Percentiles rank a stretch among this genome's conserved stretches.
phyloP scores from a whole-genome alignment of 306 rosid genomes.

The Rosa lucieae region DNA sequence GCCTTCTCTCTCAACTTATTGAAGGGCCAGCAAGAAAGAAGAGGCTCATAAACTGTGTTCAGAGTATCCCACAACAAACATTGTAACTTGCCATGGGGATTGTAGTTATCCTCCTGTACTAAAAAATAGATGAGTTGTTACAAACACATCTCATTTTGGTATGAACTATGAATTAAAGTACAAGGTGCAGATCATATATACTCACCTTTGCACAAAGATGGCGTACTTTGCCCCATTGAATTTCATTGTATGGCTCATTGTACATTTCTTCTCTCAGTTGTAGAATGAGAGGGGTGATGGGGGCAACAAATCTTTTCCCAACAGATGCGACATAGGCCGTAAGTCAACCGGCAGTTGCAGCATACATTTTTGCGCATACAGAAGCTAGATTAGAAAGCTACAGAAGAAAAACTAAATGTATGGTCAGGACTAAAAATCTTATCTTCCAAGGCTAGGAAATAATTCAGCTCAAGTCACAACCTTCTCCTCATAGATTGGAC shows the following conservation, averaged over 20 bases:
- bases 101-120: conserved; percentile 27
- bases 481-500: background rate
- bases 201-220: conserved; percentile 57
- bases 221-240: conserved; percentile 57
- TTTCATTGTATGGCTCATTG: conserved; percentile 40
- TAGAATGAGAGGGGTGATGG: conserved; percentile 63
- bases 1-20: conserved; percentile 29
- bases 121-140: background rate
- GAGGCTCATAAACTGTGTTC: conserved; percentile 27
- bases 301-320: conserved; percentile 66
- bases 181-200: background rate
- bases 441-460: background rate
- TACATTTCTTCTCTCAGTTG: conserved; percentile 53
- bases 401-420: background rate
- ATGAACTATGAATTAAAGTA: background rate
- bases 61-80: conserved; percentile 31
- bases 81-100: conserved; percentile 23
- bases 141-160: too few species aligned
- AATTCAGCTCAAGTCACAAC: too few species aligned
- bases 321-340: conserved; percentile 75
- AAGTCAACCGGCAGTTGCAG: conserved; percentile 63
- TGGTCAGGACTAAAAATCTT: background rate
- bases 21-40: conserved; percentile 29
- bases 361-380: conserved; percentile 57
- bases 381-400: too few species aligned